phyloP scores from a whole-genome alignment of 2,329 filamentous ascomycete species.

The Claviceps sp. region DNA sequence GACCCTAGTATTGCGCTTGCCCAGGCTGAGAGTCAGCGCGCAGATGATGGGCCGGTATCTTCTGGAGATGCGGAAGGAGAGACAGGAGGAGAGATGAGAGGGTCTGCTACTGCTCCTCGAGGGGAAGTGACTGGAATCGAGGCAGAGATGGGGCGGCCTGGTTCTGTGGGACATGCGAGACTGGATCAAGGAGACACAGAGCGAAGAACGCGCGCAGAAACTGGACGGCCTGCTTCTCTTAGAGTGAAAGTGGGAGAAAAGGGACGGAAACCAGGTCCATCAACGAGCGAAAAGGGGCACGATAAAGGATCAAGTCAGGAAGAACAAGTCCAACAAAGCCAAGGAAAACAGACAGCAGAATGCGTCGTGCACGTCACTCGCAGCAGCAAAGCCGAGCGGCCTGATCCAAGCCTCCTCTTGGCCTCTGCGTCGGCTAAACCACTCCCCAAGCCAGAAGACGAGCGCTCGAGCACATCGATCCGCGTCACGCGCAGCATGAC shows the following conservation, averaged over 20 bases:
- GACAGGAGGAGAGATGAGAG: too few species aligned
- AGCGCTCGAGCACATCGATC: not conserved
- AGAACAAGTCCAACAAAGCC: not conserved
- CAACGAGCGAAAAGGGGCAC: too few species aligned
- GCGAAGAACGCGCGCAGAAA: too few species aligned
- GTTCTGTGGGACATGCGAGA: too few species aligned
- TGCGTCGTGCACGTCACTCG: constrained; percentile 14
- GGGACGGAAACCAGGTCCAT: not conserved
- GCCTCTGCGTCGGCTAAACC: constrained; percentile 10
- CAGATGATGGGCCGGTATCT: not conserved
- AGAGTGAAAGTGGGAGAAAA: not conserved
- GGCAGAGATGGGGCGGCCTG: too few species aligned
- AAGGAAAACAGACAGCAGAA: not conserved
- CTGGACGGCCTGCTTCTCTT: not conserved
- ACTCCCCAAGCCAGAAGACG: not conserved
- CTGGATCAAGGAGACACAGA: too few species aligned
- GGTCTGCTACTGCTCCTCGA: too few species aligned
- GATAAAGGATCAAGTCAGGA: not conserved
- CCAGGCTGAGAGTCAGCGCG: constrained; percentile 2
- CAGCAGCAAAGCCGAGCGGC: constrained; percentile 12
- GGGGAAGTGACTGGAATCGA: too few species aligned
- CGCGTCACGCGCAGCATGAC: constrained; percentile 13
- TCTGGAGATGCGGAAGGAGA: not conserved
- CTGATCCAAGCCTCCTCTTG: constrained; percentile 14
- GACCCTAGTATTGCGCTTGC: constrained; percentile 20